Evolutionary conservation across 1,284 basidiomycete genomes (phyloP).

Genomic region (Apiotrichum mycotoxinovorans): DNA sequence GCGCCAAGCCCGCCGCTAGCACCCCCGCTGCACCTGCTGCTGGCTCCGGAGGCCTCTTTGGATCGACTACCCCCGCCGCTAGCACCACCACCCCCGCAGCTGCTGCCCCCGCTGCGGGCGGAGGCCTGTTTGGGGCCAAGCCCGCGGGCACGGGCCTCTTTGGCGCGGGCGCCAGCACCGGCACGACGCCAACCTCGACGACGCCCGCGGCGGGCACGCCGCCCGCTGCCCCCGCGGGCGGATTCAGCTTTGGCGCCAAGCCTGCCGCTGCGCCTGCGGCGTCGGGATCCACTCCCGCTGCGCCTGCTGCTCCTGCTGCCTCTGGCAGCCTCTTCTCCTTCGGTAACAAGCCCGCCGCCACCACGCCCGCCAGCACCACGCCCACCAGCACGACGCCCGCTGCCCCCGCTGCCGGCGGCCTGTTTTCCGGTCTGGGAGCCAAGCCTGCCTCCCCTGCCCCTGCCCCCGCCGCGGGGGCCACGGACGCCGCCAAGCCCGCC

Average conservation of each 20-base stretch:
- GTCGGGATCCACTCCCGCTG: conserved; percentile 13
- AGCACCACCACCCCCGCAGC: conserved; percentile 37
- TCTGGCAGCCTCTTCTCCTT: conserved; percentile 27
- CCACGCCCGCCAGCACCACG: conserved; percentile 11
- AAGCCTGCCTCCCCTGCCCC: conserved; percentile 1
- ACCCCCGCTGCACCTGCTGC: conserved; percentile 8
- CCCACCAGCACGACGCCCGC: conserved; percentile 17
- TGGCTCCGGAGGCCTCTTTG: conserved; percentile 27
- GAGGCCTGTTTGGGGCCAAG: conserved; percentile 20
- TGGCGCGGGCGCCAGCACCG: too few species aligned
- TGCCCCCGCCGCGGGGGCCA: too few species aligned
- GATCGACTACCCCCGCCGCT: conserved; percentile 22
- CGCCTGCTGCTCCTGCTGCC: conserved; percentile 18
- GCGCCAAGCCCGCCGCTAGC: conserved; percentile 5
- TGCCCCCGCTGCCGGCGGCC: conserved; percentile 10
- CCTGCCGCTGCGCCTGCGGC: conserved; percentile 35
- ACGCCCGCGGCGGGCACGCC: conserved; percentile 8
- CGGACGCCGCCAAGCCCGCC: conserved; percentile 9
- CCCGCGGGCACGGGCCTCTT: conserved; percentile 28
- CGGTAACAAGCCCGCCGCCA: conserved; percentile 26
- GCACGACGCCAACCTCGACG: too few species aligned
- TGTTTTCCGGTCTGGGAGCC: conserved; percentile 20
- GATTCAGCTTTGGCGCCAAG: background rate
- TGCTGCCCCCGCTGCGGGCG: conserved; percentile 29
- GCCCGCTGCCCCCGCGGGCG: conserved; percentile 15